phyloP scores from a whole-genome alignment of 306 rosid genomes.

The Fragaria vesca region DNA sequence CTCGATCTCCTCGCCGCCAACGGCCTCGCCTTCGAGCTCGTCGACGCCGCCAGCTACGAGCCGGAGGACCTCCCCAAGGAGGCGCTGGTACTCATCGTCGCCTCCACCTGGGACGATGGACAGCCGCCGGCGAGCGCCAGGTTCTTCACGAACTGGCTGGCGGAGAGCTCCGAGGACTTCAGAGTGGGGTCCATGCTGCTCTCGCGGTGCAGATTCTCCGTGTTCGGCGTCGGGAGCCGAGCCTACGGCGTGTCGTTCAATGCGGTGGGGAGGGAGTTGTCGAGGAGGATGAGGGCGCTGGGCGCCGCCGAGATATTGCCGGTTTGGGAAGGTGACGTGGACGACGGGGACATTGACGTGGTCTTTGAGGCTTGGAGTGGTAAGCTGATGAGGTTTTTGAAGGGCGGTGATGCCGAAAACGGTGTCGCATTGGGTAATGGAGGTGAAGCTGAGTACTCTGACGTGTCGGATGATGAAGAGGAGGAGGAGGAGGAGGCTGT shows the following conservation, averaged over 20 bases:
- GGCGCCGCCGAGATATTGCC: constrained; percentile 77
- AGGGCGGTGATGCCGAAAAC: constrained; percentile 42
- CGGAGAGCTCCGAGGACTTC: constrained; percentile 78
- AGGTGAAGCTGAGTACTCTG: constrained; percentile 40
- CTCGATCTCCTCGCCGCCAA: constrained; percentile 48
- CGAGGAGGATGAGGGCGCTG: constrained; percentile 55
- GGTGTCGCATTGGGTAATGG: constrained; percentile 30
- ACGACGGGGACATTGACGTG: constrained; percentile 56
- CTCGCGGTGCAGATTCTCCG: constrained; percentile 53
- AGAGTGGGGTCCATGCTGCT: constrained; percentile 80
- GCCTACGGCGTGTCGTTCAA: constrained; percentile 66
- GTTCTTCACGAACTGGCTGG: constrained; percentile 81
- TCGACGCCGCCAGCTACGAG: constrained; percentile 61
- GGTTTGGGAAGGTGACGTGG: constrained; percentile 71
- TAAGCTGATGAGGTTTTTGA: constrained; percentile 49
- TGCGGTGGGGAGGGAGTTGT: constrained; percentile 60
- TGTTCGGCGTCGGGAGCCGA: constrained; percentile 86
- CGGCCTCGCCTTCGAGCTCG: constrained; percentile 52
- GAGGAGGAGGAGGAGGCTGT: constrained; percentile 33
- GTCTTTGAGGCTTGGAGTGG: constrained; percentile 70
- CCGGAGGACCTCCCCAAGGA: constrained; percentile 90
- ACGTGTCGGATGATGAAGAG: constrained; percentile 51
- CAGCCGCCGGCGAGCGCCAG: constrained; percentile 51
- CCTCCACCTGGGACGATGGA: constrained; percentile 94
- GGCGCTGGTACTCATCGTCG: constrained; percentile 52